A percentile compares a stretch with the other conserved stretches of the same genome.
Evolutionary conservation across 179 eudicot genomes (phyloP).

Genomic region (Beta corolliflora): DNA sequence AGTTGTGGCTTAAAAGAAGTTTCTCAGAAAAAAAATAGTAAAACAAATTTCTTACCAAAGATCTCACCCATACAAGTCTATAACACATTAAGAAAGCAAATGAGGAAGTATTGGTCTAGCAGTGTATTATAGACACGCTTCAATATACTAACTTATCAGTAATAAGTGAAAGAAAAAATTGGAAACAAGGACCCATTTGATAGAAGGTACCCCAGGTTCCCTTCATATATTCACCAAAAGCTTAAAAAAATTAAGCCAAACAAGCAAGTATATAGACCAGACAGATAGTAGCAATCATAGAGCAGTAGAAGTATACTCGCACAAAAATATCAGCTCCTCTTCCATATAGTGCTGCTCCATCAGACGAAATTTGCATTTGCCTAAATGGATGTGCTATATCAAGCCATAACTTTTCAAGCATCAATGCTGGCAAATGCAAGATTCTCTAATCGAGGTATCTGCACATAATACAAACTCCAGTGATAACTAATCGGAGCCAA

Average conservation of each 20-base stretch:
- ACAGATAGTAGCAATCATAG: not conserved
- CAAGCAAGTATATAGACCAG: not conserved
- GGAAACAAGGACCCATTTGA: not conserved
- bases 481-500: not conserved
- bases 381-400: not conserved
- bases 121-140: not conserved
- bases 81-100: not conserved
- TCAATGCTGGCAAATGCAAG: not conserved
- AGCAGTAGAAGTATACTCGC: constrained; percentile 14
- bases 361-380: not conserved
- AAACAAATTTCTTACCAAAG: too few relatives aligned
- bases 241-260: not conserved
- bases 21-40: too few relatives aligned
- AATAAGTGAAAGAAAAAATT: not conserved
- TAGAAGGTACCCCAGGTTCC: not conserved
- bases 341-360: constrained; percentile 1
- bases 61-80: not conserved
- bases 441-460: not conserved
- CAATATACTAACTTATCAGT: not conserved
- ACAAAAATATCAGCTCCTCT: constrained; percentile 12
- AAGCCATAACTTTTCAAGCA: constrained; percentile 3
- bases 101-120: not conserved
- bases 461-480: not conserved
- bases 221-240: not conserved
- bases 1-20: too few relatives aligned